phyloP scores from a whole-genome alignment of 2,329 filamentous ascomycete genomes.

The Chrysosporium queenslandicum region DNA sequence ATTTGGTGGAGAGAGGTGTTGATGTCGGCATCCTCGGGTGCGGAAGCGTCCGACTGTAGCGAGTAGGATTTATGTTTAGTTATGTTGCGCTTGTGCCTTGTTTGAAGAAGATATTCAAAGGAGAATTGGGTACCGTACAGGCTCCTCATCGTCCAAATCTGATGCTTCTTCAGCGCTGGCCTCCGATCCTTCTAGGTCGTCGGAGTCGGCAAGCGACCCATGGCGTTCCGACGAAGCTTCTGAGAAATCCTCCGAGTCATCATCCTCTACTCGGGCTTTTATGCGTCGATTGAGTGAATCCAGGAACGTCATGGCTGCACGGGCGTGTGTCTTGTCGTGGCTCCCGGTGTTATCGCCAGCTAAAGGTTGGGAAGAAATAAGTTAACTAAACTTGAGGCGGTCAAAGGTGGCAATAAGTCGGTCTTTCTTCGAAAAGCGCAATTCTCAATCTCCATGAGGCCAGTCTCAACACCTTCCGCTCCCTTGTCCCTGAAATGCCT shows the following conservation, averaged over 20 bases:
- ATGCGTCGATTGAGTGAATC: slow-evolving; percentile 36
- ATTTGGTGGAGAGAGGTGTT: slow-evolving; percentile 47
- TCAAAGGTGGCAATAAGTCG: background rate
- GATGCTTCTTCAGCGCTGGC: slow-evolving; percentile 34
- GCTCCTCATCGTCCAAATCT: slow-evolving; percentile 27
- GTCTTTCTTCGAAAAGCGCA: background rate
- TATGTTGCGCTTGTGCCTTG: background rate
- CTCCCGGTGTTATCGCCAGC: background rate
- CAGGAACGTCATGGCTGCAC: slow-evolving; percentile 28
- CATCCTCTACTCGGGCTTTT: slow-evolving; percentile 34
- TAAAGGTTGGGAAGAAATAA: background rate
- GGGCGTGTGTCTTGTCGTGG: background rate
- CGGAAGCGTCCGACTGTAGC: slow-evolving; percentile 2
- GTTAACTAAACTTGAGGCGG: background rate
- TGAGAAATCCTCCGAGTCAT: slow-evolving; percentile 27
- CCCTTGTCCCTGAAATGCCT: background rate
- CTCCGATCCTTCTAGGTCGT: slow-evolving; percentile 18
- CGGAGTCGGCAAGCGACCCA: slow-evolving; percentile 14
- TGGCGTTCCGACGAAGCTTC: slow-evolving; percentile 20
- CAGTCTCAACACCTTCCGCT: background rate
- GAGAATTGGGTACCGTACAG: slow-evolving; percentile 14
- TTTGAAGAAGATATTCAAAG: background rate
- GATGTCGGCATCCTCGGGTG: slow-evolving; percentile 27
- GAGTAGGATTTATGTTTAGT: background rate
- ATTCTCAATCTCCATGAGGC: background rate